These are phyloP conservation scores for Quercus bicolor DNA, from an alignment of 306 rosid genomes.

Conservation along the genomic window DNA sequence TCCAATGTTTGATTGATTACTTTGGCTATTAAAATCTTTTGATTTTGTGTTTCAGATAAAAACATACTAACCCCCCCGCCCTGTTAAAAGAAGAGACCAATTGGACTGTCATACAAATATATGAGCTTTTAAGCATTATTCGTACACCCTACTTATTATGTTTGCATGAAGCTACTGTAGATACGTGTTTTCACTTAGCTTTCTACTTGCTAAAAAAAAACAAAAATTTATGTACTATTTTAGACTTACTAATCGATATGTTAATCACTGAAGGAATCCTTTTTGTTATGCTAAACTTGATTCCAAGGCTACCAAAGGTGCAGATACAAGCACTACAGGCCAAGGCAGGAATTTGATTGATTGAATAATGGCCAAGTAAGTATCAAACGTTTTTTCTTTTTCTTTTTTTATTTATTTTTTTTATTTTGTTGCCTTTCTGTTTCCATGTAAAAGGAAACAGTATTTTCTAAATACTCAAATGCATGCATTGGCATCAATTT, in stretches of 20 bases:
- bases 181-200: slow-evolving; percentile 1
- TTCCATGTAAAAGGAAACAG: not conserved
- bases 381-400: not conserved
- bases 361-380: not conserved
- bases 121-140: slow-evolving; percentile 18
- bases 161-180: slow-evolving; percentile 14
- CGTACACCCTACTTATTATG: slow-evolving; percentile 17
- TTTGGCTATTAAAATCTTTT: slow-evolving; percentile 42
- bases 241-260: not conserved
- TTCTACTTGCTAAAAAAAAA: not conserved
- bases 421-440: too few species aligned
- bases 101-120: slow-evolving; percentile 18
- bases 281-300: not conserved
- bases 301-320: not conserved
- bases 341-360: not conserved
- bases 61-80: slow-evolving; percentile 11
- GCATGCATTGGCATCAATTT: too few species aligned
- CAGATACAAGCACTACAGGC: not conserved
- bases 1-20: slow-evolving; percentile 65
- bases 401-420: too few species aligned
- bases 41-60: slow-evolving; percentile 37
- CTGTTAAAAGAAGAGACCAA: slow-evolving; percentile 51
- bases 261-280: not conserved
- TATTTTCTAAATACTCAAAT: too few species aligned
- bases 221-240: too few species aligned